Base-by-base conservation (phyloP, 345 rosid species). In the Cochlearia excelsa region DNA sequence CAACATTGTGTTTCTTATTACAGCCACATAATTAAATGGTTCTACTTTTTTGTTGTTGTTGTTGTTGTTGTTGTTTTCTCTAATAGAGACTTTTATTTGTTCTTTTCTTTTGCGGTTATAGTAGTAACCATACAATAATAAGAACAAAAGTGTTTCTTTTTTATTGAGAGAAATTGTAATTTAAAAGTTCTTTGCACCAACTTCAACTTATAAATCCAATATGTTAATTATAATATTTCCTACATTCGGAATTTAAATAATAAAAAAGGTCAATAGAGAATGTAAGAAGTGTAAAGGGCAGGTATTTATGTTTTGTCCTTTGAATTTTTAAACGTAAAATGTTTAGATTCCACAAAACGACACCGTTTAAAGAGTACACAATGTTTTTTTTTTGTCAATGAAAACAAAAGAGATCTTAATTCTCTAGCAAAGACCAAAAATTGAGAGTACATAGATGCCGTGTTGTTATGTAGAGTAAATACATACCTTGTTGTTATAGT, bases 191-290 rank as follows among this genome's bases (percentile, higher is more conserved):
- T 47, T 42, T 69, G 42, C 59, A 69, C 63, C 68, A 69, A 69
- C 74, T 69, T 68, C 68, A 62, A 55, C 74, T 69, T 62, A 34
- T 48, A 34, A 53, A 34, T 41, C 46, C 5, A 69, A 54, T 46
- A 61, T 51, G 26, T 38, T 51, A 30, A 4, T 16, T 16, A 51
- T 30, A 39, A 54, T 41, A 29, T 41, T 42, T 56, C 38, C 37
- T n/a, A 56, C 61, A 56, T 56, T 56, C 38, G 3, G 30, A 28
- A 30, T 7, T 42, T n/a, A 56, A 56, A 11, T 0, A 41, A 3
- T 41, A 6, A 29, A 55, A 56, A 56, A 56, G 48, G 61, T 30
- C 61, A 56, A 40, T 1, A 16, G 23, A 16, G 23, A 16, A 16
- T 16, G 0, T 16, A 16, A 16, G 23, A 16, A 16, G 23, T 16